Evolutionary conservation across 306 rosid species (phyloP), one percentile per base, ranked within the genome.

Genomic region (Acmispon strigosus): DNA sequence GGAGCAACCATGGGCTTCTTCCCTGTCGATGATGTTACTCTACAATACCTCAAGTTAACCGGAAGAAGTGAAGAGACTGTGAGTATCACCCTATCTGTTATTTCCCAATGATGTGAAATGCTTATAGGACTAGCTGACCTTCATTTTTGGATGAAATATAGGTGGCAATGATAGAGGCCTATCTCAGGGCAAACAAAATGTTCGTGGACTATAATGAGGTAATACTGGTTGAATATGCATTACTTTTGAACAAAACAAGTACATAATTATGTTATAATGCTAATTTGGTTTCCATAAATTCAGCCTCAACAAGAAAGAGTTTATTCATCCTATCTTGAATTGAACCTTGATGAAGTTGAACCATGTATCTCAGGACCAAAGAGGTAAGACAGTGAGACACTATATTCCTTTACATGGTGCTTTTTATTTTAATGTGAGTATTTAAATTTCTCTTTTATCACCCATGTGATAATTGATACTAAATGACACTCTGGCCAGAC

Each of bases 1-100:
- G 98, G 98, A 72, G 98, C 98, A 68, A 92, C 98, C 54, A 89
- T 92, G 98, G 98, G 96, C 15, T 92, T 89, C 95, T 92, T 92
- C 83, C 96, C 96, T 34, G 98, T 92, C 6, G 98, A 89, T 78
- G 89, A 83, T 52, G 96, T 92, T 68, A 92, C 98, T 44, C 84
- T 92, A 61, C 90, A 92, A 60, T 92, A 92, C 86, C 96, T 92
- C 68, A 89, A 83, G 69, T 82, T 92, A 80, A 92, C 96, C 19
- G 95, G 98, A 68, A 84, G 96, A 82, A 87, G 90, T 66, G 95
- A 89, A 34, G 95, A 92, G 78, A 92, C 96, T 57, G 98, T 92
- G 78, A 80, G 90, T 87, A 73, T 43, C 70, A 54, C 9, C 13
- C 48, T 24, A 60, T 72, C 32, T 44, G 58, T 72, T 70, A 44